Evolutionary conservation across 2,329 filamentous ascomycete genomes (phyloP).

Genomic region (Ascochyta koolunga): DNA sequence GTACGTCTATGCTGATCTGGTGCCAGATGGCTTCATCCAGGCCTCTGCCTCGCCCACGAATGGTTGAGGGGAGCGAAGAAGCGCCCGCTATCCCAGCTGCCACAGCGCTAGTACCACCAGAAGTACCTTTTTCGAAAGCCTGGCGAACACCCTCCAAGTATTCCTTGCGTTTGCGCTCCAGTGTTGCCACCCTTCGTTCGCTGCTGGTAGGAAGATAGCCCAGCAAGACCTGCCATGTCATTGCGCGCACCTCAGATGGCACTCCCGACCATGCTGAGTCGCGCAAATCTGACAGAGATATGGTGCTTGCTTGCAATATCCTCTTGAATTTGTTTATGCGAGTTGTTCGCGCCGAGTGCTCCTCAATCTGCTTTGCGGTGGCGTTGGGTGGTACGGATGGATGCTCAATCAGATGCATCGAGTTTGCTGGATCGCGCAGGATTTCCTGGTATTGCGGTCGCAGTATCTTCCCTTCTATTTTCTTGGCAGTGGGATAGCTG

Average conservation of each 20-base stretch:
- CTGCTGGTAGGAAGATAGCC: conserved; percentile 97
- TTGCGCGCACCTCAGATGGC: conserved; percentile 91
- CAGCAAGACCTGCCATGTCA: conserved; percentile 97
- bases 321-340: conserved; percentile 99
- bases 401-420: conserved; percentile 91
- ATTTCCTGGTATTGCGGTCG: conserved; percentile 98
- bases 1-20: conserved; percentile 98
- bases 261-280: conserved; percentile 92
- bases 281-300: conserved; percentile 82
- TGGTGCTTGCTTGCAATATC: conserved; percentile 88
- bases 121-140: conserved; percentile 64
- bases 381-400: conserved; percentile 75
- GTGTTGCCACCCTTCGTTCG: conserved; percentile 83
- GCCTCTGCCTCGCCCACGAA: conserved; percentile 71
- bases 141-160: conserved; percentile 88
- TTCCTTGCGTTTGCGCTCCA: conserved; percentile 94
- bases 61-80: conserved; percentile 49
- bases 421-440: conserved; percentile 82
- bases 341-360: conserved; percentile 83
- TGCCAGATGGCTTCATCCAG: conserved; percentile 99
- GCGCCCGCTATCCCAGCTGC: conserved; percentile 53
- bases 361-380: conserved; percentile 81
- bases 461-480: conserved; percentile 91
- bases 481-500: conserved; percentile 85
- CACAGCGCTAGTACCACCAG: conserved; percentile 33